phyloP scores from a whole-genome alignment of 257 asterid species.

The Hygrophila difformis region DNA sequence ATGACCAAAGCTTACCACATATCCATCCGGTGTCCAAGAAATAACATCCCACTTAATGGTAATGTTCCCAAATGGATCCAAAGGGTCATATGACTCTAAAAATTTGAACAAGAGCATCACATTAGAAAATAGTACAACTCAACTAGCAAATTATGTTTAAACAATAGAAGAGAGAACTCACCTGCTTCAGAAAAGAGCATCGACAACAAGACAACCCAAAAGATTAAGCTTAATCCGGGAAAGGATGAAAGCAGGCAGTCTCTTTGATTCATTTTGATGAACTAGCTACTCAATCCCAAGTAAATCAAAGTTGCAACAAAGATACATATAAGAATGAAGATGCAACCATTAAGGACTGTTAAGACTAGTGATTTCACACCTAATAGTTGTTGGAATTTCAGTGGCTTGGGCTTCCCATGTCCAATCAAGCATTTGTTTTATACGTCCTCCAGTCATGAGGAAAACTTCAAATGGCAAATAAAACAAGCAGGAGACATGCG shows the following conservation, averaged over 20 bases:
- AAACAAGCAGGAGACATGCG: constrained; percentile 18
- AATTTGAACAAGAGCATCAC: background rate
- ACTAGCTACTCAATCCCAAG: constrained; percentile 6
- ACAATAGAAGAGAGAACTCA: constrained; percentile 1
- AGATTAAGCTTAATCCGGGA: constrained; percentile 15
- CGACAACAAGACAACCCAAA: constrained; percentile 23
- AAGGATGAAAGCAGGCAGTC: background rate
- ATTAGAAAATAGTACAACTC: background rate
- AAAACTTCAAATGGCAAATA: constrained; percentile 7
- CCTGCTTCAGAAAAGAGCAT: constrained; percentile 36
- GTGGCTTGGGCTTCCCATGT: too few relatives aligned
- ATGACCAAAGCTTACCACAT: constrained; percentile 54
- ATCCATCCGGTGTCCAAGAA: constrained; percentile 78
- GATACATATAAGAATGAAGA: constrained; percentile 5
- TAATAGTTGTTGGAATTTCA: constrained; percentile 37
- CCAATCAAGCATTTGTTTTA: constrained; percentile 10
- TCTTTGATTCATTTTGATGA: constrained; percentile 12
- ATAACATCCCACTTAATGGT: constrained; percentile 75
- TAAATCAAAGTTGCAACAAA: background rate
- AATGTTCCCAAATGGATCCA: constrained; percentile 81
- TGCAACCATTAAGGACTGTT: constrained; percentile 9
- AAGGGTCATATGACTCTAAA: constrained; percentile 64
- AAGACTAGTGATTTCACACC: constrained; percentile 26
- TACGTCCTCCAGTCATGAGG: background rate
- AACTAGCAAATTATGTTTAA: background rate